Conservation (phyloP, 345 rosid species). For the Toxicodendron radicans region DNA sequence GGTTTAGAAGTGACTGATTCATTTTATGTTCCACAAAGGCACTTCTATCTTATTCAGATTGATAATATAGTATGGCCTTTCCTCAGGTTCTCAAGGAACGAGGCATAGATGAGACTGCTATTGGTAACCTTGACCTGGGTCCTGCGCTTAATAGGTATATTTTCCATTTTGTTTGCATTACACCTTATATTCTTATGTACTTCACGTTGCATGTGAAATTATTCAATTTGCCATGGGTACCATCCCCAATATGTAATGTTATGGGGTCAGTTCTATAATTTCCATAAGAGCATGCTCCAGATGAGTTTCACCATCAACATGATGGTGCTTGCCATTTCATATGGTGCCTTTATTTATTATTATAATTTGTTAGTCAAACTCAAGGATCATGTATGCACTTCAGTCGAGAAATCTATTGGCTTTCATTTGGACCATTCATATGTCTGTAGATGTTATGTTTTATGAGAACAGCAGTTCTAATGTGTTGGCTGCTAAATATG, state of each 20-base stretch:
- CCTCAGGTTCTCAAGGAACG: conserved; percentile 30
- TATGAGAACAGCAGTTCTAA: not conserved
- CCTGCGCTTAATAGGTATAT: conserved; percentile 15
- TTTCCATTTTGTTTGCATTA: not conserved
- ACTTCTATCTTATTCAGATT: not conserved
- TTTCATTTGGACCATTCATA: not conserved
- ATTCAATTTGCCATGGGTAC: not conserved
- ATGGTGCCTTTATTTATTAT: not conserved
- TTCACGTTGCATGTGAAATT: not conserved
- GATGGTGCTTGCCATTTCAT: not conserved
- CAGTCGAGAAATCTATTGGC: not conserved
- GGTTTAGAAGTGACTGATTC: not conserved
- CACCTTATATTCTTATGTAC: not conserved
- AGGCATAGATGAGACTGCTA: conserved; percentile 24
- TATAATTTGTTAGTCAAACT: not conserved
- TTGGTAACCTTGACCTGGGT: conserved; percentile 14
- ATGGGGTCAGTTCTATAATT: not conserved
- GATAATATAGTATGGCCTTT: conserved; percentile 4
- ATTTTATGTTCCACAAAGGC: not conserved
- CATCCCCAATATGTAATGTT: not conserved
- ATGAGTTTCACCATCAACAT: not conserved
- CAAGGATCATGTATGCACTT: not conserved
- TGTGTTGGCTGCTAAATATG: not conserved
- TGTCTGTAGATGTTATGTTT: not conserved
- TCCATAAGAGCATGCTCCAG: not conserved